Conservation (phyloP, 2,329 filamentous ascomycete genomes). For the Aureobasidium namibiae region DNA sequence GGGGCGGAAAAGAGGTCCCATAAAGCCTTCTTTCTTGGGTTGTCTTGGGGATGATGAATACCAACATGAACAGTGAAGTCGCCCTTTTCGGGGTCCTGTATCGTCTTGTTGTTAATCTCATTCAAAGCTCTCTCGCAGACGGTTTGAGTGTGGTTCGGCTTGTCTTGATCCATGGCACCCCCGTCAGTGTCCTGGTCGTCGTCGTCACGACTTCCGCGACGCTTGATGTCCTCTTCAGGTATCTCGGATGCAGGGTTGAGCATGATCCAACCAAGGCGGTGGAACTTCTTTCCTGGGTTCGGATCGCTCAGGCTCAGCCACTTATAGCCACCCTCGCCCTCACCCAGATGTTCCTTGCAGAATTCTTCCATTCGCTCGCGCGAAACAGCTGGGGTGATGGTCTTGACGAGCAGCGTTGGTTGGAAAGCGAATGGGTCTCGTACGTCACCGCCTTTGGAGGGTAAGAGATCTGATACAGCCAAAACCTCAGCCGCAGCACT, state of each 20-base stretch:
- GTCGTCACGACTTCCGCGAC: conserved; percentile 65
- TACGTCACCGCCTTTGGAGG: conserved; percentile 73
- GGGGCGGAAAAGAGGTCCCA: conserved; percentile 96
- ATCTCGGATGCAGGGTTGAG: conserved; percentile 71
- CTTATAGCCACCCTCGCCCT: conserved; percentile 85
- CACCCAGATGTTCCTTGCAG: conserved; percentile 87
- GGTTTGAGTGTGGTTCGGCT: conserved; percentile 22
- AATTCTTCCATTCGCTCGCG: conserved; percentile 88
- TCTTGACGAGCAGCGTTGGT: conserved; percentile 94
- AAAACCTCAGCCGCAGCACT: conserved; percentile 86
- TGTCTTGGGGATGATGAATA: conserved; percentile 79
- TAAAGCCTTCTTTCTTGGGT: conserved; percentile 85
- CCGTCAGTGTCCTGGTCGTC: conserved; percentile 43
- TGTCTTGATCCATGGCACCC: conserved; percentile 17
- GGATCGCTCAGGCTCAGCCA: conserved; percentile 95
- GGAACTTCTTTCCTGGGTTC: conserved; percentile 93
- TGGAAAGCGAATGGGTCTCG: conserved; percentile 82
- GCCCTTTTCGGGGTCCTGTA: conserved; percentile 85
- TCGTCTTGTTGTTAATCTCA: conserved; percentile 95
- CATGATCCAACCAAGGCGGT: conserved; percentile 98
- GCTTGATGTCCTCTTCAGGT: conserved; percentile 59
- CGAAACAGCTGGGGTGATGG: conserved; percentile 91
- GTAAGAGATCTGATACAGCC: conserved; percentile 83
- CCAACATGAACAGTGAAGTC: conserved; percentile 98
- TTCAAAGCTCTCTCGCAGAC: conserved; percentile 68